These are phyloP conservation scores for Ulvella scutata DNA, from an alignment of 139 green algal species.

Conservation along the genomic window DNA sequence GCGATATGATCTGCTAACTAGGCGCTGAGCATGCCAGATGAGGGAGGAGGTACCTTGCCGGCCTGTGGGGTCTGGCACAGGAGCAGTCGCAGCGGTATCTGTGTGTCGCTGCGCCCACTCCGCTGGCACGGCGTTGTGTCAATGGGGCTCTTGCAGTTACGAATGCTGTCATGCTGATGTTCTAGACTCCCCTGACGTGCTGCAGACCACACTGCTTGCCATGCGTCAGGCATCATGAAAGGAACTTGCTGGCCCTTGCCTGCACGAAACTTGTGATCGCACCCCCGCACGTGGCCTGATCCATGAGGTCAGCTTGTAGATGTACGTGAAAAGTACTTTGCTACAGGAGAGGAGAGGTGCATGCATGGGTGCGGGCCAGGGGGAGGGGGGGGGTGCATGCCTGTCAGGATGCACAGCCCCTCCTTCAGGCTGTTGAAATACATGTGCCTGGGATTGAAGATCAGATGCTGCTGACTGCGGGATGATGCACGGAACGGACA, in stretches of 20 bases:
- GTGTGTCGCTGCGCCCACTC: background rate
- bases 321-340: background rate
- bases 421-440: slow-evolving; percentile 2
- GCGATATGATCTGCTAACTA: background rate
- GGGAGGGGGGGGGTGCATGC: background rate
- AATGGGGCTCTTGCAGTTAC: no score
- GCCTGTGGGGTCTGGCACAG: background rate
- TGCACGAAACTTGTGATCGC: background rate
- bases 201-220: no score
- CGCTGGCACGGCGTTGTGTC: background rate
- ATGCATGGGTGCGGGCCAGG: background rate
- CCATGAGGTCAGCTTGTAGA: background rate
- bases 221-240: background rate
- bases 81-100: background rate
- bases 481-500: background rate
- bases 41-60: background rate
- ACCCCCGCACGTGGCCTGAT: background rate
- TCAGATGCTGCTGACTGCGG: background rate
- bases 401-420: background rate
- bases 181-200: no score
- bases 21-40: background rate
- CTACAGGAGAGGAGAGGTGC: background rate
- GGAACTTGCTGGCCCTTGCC: background rate
- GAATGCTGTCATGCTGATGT: no score
- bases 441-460: slow-evolving; percentile 2